Percentiles rank a stretch among this genome's conserved stretches.
Evolutionary conservation across 306 rosid species (phyloP).

Genomic region (Vicia faba): DNA sequence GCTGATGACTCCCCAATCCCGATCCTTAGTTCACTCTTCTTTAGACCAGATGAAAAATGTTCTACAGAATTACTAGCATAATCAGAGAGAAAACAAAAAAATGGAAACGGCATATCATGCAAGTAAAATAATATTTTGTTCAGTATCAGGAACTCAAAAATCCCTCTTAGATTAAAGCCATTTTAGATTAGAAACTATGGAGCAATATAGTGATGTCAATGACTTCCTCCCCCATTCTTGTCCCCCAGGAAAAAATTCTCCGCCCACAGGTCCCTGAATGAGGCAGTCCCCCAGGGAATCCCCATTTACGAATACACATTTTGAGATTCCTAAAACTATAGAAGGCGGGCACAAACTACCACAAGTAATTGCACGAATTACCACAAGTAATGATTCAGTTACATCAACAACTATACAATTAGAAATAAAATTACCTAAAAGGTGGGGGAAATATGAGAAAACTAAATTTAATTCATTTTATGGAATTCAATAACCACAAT

Average conservation of each 20-base stretch:
- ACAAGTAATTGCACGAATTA: background rate
- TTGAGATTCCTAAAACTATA: background rate
- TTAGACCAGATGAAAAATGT: conserved; percentile 66
- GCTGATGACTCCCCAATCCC: conserved; percentile 81
- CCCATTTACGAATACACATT: too few relatives aligned
- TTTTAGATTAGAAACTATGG: conserved; percentile 10
- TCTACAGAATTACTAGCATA: conserved; percentile 45
- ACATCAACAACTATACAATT: conserved; percentile 10
- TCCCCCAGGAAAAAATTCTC: too few relatives aligned
- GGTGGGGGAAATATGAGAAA: background rate
- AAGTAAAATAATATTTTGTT: background rate
- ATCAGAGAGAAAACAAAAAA: conserved; percentile 27
- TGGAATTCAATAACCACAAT: conserved; percentile 18
- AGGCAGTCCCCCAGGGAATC: too few relatives aligned
- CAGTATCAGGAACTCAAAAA: conserved; percentile 14
- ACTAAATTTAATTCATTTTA: conserved; percentile 2
- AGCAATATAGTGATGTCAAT: too few relatives aligned
- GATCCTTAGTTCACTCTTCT: conserved; percentile 81
- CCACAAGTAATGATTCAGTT: background rate
- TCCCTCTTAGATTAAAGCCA: conserved; percentile 5
- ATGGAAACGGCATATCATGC: conserved; percentile 1
- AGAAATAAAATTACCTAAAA: conserved; percentile 25
- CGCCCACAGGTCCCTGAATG: too few relatives aligned
- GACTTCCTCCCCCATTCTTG: too few relatives aligned
- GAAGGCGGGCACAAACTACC: background rate